A percentile compares a stretch with the other conserved stretches of the same genome.
phyloP scores from a whole-genome alignment of 345 rosid genomes.

The Litchi chinensis region DNA sequence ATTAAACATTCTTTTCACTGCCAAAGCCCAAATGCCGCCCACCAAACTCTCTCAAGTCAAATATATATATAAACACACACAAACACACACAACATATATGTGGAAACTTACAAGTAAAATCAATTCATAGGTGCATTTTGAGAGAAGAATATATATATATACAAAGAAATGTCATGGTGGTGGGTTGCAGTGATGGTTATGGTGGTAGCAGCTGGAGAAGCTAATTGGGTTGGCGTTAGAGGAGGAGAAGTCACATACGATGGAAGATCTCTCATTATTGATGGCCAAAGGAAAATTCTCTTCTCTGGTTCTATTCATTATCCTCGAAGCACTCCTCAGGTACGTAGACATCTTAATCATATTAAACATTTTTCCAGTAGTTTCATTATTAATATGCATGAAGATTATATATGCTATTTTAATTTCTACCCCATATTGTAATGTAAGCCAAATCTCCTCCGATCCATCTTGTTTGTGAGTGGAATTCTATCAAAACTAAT shows the following conservation, averaged over 20 bases:
- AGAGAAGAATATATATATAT: neutral
- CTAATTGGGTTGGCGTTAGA: neutral
- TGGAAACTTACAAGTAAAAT: neutral
- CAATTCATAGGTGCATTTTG: neutral
- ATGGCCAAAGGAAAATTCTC: slow-evolving; percentile 53
- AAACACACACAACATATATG: neutral
- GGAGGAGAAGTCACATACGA: slow-evolving; percentile 40
- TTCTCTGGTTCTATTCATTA: slow-evolving; percentile 66
- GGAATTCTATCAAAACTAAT: too few species aligned
- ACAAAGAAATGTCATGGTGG: slow-evolving; percentile 9
- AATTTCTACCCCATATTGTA: too few species aligned
- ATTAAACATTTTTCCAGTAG: neutral
- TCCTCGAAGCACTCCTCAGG: slow-evolving; percentile 69
- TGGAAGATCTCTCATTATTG: slow-evolving; percentile 53
- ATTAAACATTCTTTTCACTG: neutral
- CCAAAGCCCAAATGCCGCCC: neutral
- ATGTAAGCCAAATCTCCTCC: too few species aligned
- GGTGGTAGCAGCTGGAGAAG: neutral
- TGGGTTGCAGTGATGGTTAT: neutral
- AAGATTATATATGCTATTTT: too few species aligned
- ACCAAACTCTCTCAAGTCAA: neutral
- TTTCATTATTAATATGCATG: too few species aligned
- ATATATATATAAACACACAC: too few species aligned
- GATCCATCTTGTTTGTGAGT: too few species aligned
- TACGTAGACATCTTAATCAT: neutral